Evolutionary conservation across 179 eudicot species (phyloP).

Genomic region (Camellia oleifera): DNA sequence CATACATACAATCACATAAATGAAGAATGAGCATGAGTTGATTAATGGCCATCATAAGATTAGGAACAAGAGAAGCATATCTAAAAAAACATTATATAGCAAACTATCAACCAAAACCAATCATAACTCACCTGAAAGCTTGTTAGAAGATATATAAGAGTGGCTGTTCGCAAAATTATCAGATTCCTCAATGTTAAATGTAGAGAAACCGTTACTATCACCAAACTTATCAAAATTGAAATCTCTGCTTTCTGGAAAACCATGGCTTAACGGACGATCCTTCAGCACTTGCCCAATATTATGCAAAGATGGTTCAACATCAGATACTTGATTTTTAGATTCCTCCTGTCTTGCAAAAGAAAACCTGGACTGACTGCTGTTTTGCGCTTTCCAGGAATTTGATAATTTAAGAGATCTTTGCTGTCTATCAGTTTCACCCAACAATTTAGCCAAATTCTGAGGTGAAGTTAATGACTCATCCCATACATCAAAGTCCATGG

Average conservation of each 20-base stretch:
- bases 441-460: constrained; percentile 60
- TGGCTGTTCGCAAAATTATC: constrained; percentile 40
- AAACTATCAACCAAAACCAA: background rate
- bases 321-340: constrained; percentile 32
- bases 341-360: constrained; percentile 97
- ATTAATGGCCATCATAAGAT: background rate
- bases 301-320: constrained; percentile 38
- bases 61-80: background rate
- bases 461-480: constrained; percentile 73
- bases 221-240: constrained; percentile 34
- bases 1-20: background rate
- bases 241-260: constrained; percentile 40
- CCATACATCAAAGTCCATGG: constrained; percentile 85
- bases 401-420: constrained; percentile 43
- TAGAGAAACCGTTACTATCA: constrained; percentile 49
- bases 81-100: too few species aligned
- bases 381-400: constrained; percentile 63
- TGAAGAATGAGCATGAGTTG: background rate
- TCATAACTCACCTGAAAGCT: constrained; percentile 53
- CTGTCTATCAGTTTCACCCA: constrained; percentile 59
- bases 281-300: constrained; percentile 30
- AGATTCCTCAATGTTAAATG: constrained; percentile 39
- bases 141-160: constrained; percentile 42
- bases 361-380: constrained; percentile 85
- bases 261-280: constrained; percentile 39